phyloP scores from a whole-genome alignment of 225 moss, liverwort and hornwort species.

The Antitrichia curtipendula region DNA sequence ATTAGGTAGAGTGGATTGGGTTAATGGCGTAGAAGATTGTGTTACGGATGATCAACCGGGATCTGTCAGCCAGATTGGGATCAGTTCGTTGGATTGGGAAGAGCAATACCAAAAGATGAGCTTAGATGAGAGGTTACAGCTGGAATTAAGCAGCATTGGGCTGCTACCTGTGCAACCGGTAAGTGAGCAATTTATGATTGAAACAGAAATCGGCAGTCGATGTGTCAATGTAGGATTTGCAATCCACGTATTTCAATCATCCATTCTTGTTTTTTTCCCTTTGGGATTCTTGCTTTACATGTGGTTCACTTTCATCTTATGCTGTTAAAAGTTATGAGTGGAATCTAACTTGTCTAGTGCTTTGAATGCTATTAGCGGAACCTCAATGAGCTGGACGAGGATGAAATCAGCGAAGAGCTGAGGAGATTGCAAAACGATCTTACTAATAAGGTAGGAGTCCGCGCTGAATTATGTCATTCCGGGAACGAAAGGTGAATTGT shows the following conservation, averaged over 20 bases:
- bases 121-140: constrained; percentile 54
- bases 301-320: not conserved
- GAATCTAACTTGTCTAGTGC: not conserved
- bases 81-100: constrained; percentile 57
- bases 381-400: constrained; percentile 43
- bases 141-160: constrained; percentile 74
- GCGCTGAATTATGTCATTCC: not conserved
- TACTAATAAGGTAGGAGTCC: constrained; percentile 30
- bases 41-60: constrained; percentile 21
- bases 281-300: not conserved
- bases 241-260: not conserved
- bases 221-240: not conserved
- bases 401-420: constrained; percentile 62
- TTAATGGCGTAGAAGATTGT: constrained; percentile 16
- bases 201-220: not conserved
- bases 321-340: not conserved
- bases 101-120: constrained; percentile 62
- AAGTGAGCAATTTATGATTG: not conserved
- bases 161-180: constrained; percentile 48
- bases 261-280: not conserved
- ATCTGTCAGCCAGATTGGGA: not conserved
- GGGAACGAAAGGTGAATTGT: not conserved
- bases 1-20: constrained; percentile 22
- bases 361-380: constrained; percentile 14
- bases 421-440: constrained; percentile 46